A percentile compares a stretch with the other conserved stretches of the same genome.
These are phyloP conservation scores for Nothophytophthora sp. DNA, from an alignment of 352 stramenopile species.

Conservation along the genomic window DNA sequence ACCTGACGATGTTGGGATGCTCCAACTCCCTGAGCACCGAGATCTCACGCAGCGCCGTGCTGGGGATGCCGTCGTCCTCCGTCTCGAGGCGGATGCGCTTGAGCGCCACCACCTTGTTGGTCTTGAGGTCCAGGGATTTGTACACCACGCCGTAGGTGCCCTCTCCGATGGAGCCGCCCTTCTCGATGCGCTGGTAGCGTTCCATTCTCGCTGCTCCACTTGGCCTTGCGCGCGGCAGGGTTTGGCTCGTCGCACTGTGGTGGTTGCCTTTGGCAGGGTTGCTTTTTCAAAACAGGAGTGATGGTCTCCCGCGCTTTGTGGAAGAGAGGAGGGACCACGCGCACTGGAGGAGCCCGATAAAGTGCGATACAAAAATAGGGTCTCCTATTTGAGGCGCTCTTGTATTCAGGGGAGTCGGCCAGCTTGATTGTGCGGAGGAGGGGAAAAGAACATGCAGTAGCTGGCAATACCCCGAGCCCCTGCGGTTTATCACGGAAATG, in stretches of 20 bases:
- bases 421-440: too few relatives aligned
- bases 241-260: too few relatives aligned
- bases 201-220: slow-evolving; percentile 58
- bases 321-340: slow-evolving; percentile 2
- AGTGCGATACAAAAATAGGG: slow-evolving; percentile 4
- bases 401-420: slow-evolving; percentile 11
- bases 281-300: slow-evolving; percentile 9
- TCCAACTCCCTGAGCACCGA: slow-evolving; percentile 96
- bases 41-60: slow-evolving; percentile 98
- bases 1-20: slow-evolving; percentile 98
- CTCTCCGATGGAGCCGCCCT: slow-evolving; percentile 92
- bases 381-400: slow-evolving; percentile 18
- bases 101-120: slow-evolving; percentile 91
- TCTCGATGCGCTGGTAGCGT: slow-evolving; percentile 93
- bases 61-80: slow-evolving; percentile 99
- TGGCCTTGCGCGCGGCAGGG: too few relatives aligned
- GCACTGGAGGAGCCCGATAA: neutral
- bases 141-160: slow-evolving; percentile 98
- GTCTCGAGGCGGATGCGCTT: slow-evolving; percentile 98
- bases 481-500: too few relatives aligned
- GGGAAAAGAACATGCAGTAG: too few relatives aligned
- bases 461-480: too few relatives aligned
- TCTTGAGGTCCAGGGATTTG: slow-evolving; percentile 94
- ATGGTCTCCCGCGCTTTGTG: slow-evolving; percentile 27
- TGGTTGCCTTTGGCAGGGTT: too few relatives aligned